Conservation (phyloP, 352 stramenopile genomes). For the Peronosclerospora sorghi region DNA sequence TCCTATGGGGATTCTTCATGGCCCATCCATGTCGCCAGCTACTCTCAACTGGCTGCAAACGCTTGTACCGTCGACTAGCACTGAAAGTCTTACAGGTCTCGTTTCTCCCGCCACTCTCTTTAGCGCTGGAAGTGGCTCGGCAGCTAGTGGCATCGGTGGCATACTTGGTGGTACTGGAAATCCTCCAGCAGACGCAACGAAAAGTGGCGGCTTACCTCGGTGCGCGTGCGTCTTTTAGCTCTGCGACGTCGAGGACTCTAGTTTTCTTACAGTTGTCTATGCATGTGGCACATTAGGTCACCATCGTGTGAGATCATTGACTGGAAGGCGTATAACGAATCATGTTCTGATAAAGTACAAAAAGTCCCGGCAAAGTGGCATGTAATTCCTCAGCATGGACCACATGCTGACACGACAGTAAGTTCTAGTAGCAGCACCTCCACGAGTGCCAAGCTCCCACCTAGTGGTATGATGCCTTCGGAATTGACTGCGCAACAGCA, state of each 20-base stretch:
- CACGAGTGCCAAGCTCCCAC: constrained; percentile 16
- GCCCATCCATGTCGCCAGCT: constrained; percentile 62
- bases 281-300: constrained; percentile 16
- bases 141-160: no score
- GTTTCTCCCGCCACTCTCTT: constrained; percentile 46
- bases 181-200: constrained; percentile 9
- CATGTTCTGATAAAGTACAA: constrained; percentile 36
- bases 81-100: constrained; percentile 46
- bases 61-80: constrained; percentile 51
- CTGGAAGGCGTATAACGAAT: constrained; percentile 81
- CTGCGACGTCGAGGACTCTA: not conserved
- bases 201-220: constrained; percentile 19
- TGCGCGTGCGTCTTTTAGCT: constrained; percentile 7
- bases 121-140: constrained; percentile 9
- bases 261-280: not conserved
- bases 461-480: constrained; percentile 3
- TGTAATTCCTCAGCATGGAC: constrained; percentile 69
- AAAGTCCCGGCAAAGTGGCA: constrained; percentile 60
- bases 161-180: no score
- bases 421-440: constrained; percentile 2
- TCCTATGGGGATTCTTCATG: constrained; percentile 34
- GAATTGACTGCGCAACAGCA: constrained; percentile 33
- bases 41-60: constrained; percentile 74
- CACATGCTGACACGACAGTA: constrained; percentile 32
- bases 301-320: constrained; percentile 74